phyloP scores from a whole-genome alignment of 148 eudicot genomes.

The Camellia sinensis region DNA sequence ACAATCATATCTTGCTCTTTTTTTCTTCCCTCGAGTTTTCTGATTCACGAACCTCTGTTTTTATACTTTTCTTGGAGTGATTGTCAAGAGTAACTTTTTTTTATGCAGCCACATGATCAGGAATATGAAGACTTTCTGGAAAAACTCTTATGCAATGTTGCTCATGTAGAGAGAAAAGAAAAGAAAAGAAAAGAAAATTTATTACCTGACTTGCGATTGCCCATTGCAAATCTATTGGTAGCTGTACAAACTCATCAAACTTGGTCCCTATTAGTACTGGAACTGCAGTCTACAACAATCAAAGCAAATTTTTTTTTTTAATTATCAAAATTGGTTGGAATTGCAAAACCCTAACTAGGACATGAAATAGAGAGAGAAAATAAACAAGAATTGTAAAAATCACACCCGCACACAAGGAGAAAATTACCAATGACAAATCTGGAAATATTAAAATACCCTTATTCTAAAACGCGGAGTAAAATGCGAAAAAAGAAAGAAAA shows the following conservation, averaged over 20 bases:
- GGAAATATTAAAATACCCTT: too few species aligned
- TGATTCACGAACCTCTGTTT: too few species aligned
- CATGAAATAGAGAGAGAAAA: neutral
- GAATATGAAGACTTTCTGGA: neutral
- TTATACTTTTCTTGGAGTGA: too few species aligned
- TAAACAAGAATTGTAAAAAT: too few species aligned
- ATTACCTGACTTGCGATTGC: constrained; percentile 56
- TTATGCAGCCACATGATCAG: too few species aligned
- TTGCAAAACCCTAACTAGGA: too few species aligned
- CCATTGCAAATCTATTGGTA: constrained; percentile 67
- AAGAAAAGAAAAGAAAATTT: neutral
- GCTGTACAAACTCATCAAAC: constrained; percentile 64
- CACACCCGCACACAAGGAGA: too few species aligned
- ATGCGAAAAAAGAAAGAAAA: neutral
- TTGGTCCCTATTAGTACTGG: constrained; percentile 66
- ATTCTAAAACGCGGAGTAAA: neutral
- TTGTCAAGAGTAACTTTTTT: too few species aligned
- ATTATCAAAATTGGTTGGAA: too few species aligned
- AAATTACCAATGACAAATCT: too few species aligned
- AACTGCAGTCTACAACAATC: constrained; percentile 49
- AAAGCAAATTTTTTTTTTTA: neutral
- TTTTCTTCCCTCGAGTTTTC: too few species aligned
- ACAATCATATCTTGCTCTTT: too few species aligned
- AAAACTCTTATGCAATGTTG: neutral
- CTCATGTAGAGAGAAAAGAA: neutral